Base-by-base conservation (phyloP, 352 stramenopile genomes). In the Globisporangium echinulatum region DNA sequence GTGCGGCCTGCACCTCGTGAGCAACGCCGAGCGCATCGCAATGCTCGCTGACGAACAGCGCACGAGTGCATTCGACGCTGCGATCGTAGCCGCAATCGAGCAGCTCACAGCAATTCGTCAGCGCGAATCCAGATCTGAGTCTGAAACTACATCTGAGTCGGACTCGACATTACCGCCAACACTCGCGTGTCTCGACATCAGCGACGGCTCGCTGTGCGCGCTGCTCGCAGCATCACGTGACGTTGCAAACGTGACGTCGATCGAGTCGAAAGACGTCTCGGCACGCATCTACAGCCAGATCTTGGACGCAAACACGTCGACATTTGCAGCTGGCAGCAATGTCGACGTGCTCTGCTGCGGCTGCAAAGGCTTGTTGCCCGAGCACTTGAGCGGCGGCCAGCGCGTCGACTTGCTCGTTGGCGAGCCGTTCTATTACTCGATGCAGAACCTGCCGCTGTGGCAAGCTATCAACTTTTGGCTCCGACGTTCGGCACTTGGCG, bases 401-500 rank as follows among this genome's bases (percentile, higher is more conserved):
- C 66, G 63, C 5, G 75, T 78, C 6, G 75, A 90, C 56, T 54
- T 93, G 51, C 68, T 93, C 1, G 69, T 90, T 10, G 79, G 74
- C 3, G 83, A 93, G 55, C 77, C 79, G 1, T 93, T 93, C 57
- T 93, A 90, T 75, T 93, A 93, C 64, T 80, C 81, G 52, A 93
- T 93, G 83, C 83, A 93, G 68, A 93, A 91, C 59, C 67, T 93
- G 9, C 79, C 81, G 39, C 67, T 91, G 0, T 93, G 83, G 83
- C 77, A 90, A 51, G 79, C 81, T 33, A 78, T 90, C 63, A 93
- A 93, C 79, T 93, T 90, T 54, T 93, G 83, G 83, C 65, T 90
- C 11, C 79, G 81, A 9, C 77, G 83, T 6, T 79, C 79, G 7
- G 79, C 78, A 2, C 70, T 92, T 11, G 58, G 72, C 15, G 46